Conservation (phyloP, 306 rosid species). For the Cucurbita pepo region DNA sequence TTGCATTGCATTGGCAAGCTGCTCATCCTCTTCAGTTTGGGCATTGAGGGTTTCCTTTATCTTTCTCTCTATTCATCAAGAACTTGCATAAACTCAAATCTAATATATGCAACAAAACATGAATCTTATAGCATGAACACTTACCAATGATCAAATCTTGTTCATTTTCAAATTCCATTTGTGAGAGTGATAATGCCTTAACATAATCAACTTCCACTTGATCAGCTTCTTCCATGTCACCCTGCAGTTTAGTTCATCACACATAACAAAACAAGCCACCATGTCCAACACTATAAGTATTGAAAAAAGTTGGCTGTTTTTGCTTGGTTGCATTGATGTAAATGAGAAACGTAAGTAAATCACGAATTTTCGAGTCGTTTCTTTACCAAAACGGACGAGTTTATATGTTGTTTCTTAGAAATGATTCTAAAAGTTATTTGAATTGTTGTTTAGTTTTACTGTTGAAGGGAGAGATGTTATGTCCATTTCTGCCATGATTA, state of each 20-base stretch:
- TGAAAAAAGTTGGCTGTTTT: neutral
- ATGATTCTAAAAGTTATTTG: neutral
- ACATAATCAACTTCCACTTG: slow-evolving; percentile 43
- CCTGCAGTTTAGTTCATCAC: neutral
- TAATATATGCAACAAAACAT: neutral
- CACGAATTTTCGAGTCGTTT: neutral
- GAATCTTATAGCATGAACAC: neutral
- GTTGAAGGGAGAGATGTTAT: neutral
- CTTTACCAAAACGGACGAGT: neutral
- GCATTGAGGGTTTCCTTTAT: slow-evolving; percentile 15
- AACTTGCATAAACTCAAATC: neutral
- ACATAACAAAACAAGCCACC: neutral
- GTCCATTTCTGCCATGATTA: slow-evolving; percentile 1
- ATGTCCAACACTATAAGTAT: neutral
- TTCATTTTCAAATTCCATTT: slow-evolving; percentile 27
- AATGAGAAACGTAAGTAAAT: neutral
- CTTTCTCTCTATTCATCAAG: neutral
- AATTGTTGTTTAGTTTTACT: neutral
- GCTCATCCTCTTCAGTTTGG: slow-evolving; percentile 20
- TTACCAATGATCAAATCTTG: neutral
- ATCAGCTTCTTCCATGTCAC: slow-evolving; percentile 15
- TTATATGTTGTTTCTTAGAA: neutral
- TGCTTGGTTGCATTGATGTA: neutral
- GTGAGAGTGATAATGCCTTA: slow-evolving; percentile 51
- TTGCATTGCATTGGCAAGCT: slow-evolving; percentile 75